phyloP scores from a whole-genome alignment of 2,329 filamentous ascomycete species.

The Talaromyces albobiverticillius region DNA sequence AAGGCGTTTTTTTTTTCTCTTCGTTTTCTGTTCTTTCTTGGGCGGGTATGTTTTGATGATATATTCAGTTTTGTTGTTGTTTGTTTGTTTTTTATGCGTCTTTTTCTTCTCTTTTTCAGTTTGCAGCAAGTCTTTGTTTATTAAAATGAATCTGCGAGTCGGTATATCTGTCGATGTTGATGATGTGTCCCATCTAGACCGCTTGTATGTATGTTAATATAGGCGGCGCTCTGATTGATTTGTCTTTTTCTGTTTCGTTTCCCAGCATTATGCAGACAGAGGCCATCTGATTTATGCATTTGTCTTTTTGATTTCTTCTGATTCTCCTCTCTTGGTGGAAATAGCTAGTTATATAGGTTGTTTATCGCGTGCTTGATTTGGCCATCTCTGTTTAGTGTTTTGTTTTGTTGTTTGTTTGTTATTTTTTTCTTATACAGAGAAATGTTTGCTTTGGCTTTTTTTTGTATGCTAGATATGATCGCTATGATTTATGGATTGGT shows the following conservation, averaged over 20 bases:
- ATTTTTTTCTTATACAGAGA: constrained; percentile 2
- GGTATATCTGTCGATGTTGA: background rate
- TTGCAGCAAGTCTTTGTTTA: background rate
- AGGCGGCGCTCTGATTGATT: constrained; percentile 16
- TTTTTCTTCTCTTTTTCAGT: background rate
- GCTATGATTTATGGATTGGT: constrained; percentile 21
- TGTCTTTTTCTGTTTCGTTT: constrained; percentile 20
- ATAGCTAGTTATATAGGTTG: background rate
- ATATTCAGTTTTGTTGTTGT: constrained; percentile 1
- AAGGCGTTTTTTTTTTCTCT: constrained; percentile 9
- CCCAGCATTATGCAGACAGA: constrained; percentile 26
- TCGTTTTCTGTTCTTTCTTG: background rate
- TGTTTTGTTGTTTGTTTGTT: background rate
- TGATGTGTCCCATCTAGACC: constrained; percentile 20
- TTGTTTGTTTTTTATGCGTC: constrained; percentile 1
- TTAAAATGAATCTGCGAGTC: background rate
- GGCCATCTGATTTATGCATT: too few species aligned
- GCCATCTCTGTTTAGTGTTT: constrained; percentile 6
- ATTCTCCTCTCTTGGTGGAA: constrained; percentile 4
- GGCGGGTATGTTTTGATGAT: constrained; percentile 16
- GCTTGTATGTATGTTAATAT: constrained; percentile 20
- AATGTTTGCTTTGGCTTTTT: constrained; percentile 12
- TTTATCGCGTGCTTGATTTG: background rate
- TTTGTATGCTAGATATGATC: constrained; percentile 18
- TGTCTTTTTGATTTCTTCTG: background rate